Percentiles rank a stretch among this genome's conserved stretches.
These are phyloP conservation scores for Gossypium gossypioides DNA, from an alignment of 441 rosid genomes.

Conservation along the genomic window DNA sequence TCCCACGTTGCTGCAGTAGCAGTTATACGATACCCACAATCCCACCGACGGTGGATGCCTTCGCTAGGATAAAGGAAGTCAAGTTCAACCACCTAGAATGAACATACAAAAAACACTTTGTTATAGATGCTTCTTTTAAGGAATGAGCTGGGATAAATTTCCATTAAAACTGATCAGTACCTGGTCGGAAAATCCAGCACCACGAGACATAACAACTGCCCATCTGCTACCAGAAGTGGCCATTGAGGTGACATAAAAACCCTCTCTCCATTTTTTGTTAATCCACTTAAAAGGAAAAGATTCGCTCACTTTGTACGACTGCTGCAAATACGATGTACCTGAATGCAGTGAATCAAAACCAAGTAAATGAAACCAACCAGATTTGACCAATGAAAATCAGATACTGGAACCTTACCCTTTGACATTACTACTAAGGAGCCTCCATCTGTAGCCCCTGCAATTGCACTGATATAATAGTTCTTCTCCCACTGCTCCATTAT, in stretches of 20 bases:
- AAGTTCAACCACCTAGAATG: conserved; percentile 63
- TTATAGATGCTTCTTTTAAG: background rate
- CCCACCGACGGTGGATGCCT: conserved; percentile 71
- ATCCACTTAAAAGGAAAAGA: conserved; percentile 75
- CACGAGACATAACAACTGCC: conserved; percentile 75
- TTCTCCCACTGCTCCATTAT: conserved; percentile 96
- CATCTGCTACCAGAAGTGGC: conserved; percentile 64
- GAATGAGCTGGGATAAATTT: background rate
- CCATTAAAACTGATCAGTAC: conserved; percentile 15
- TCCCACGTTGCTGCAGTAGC: conserved; percentile 74
- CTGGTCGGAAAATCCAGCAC: conserved; percentile 56
- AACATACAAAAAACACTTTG: background rate
- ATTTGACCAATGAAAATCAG: background rate
- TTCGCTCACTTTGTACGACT: conserved; percentile 74
- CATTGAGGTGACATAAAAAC: conserved; percentile 63
- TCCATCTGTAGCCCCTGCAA: conserved; percentile 74
- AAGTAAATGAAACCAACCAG: background rate
- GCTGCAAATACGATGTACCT: conserved; percentile 63
- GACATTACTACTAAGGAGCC: conserved; percentile 88
- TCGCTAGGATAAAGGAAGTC: conserved; percentile 80
- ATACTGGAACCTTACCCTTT: conserved; percentile 39
- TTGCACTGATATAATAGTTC: conserved; percentile 75
- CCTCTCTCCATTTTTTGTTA: conserved; percentile 76
- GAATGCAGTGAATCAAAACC: conserved; percentile 3
- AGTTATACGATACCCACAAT: conserved; percentile 55